Conservation (phyloP, 208 protist species). For the Trypanosoma mega region DNA sequence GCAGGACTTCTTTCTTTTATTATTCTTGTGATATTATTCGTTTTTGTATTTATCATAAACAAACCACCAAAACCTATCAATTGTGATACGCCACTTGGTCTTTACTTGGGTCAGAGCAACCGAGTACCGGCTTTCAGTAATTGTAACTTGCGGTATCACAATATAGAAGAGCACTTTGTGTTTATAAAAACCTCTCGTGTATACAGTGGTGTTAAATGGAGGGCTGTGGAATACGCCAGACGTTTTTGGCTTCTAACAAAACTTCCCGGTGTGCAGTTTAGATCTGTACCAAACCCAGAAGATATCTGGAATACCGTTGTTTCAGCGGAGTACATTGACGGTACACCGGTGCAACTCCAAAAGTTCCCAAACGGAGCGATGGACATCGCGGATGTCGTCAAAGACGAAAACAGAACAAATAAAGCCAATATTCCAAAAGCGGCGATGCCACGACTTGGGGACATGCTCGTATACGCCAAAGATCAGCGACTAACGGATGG, state of each 20-base stretch:
- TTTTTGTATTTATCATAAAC: slow-evolving; percentile 47
- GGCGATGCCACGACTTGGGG: slow-evolving; percentile 14
- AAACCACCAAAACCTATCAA: slow-evolving; percentile 23
- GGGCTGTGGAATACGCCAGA: slow-evolving; percentile 61
- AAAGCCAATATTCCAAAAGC: neutral
- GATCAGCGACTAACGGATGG: slow-evolving; percentile 22
- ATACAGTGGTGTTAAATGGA: slow-evolving; percentile 67
- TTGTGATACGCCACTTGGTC: slow-evolving; percentile 57
- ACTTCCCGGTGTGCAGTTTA: slow-evolving; percentile 6
- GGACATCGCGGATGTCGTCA: too few species aligned
- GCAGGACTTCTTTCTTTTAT: slow-evolving; percentile 45
- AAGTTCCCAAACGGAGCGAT: slow-evolving; percentile 14
- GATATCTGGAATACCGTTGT: slow-evolving; percentile 20
- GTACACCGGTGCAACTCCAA: neutral
- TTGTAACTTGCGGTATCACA: slow-evolving; percentile 46
- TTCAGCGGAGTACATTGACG: neutral
- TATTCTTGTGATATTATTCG: slow-evolving; percentile 47
- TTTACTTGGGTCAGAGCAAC: slow-evolving; percentile 46
- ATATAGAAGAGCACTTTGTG: slow-evolving; percentile 56
- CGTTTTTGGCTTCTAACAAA: slow-evolving; percentile 61
- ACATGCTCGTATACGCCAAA: slow-evolving; percentile 20
- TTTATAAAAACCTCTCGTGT: slow-evolving; percentile 44
- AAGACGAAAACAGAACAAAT: slow-evolving; percentile 1
- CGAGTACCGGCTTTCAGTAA: slow-evolving; percentile 72
- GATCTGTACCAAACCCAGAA: slow-evolving; percentile 5